Evolutionary conservation across 305 asterid genomes (phyloP), one percentile per base, ranked within the genome.

Genomic region (Fraxinus angustifolia): DNA sequence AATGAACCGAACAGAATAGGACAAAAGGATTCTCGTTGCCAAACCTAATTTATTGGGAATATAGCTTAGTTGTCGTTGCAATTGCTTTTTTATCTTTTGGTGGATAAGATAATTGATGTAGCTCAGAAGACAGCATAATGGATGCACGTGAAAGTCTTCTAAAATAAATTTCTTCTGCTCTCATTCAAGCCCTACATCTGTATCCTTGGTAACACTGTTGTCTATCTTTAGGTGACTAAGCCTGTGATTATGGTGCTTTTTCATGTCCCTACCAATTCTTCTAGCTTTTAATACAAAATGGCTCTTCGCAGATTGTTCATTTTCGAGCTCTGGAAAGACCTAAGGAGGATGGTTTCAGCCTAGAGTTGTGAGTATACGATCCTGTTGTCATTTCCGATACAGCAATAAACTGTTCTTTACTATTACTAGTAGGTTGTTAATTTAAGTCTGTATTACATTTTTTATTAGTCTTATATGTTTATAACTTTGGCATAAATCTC

Each of bases 271-370:
- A 4, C 50, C 80, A 19, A 6, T 45, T 60, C 38, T 83, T 83
- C 50, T 17, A 30, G 26, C 56, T 62, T 73, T 11, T 56, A n/a
- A 74, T 36, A 36, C 71, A 31, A 75, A 62, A 74, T 48, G 17
- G 50, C 72, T 77, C 38, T 67, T 80, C 70, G 28, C 89, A 87
- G 90, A 78, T 87, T 77, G 88, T 87, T 75, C 89, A 83, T 78
- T 87, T 87, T 80, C 88, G 90, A 79, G 72, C 87, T 56, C 73
- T 87, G 85, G 89, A 87, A 74, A 87, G 85, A 78, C 87, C 89
- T 36, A 87, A 87, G 84, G 90, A 87, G 77, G 90, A 85, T 3
- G 89, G 81, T 77, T 85, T 87, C 78, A 78, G 68, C 80, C 86
- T 87, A 23, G 89, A 87, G 78, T 76, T 87, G 90, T 87, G 84